Base-by-base conservation (phyloP, 1,284 basidiomycete genomes). In the Apiotrichum akiyoshidainum region DNA sequence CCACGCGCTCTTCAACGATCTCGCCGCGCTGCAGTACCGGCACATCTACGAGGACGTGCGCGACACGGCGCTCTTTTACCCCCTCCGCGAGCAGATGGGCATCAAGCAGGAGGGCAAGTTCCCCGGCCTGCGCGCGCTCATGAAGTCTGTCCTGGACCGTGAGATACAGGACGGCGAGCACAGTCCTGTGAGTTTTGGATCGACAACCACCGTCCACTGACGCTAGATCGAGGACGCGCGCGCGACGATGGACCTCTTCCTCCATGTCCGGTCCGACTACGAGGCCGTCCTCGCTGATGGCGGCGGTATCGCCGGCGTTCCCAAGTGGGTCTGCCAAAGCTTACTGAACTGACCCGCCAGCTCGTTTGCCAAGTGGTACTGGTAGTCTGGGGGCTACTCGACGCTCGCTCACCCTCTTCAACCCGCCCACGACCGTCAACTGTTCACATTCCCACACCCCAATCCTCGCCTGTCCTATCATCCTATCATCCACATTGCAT, bases 1-100 rank as follows among this genome's bases (percentile, higher is more conserved):
- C 0, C 95, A 98, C 73, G 92, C 95, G 0, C 81, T 98, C 4
- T 84, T 88, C 68, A 93, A 98, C 67, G 95, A 98, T 78, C 80
- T 97, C 17, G 87, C 88, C 73, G 90, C 77, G 16, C 68, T 83
- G 22, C 66, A 80, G 17, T 75, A 83, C 47, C 75, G 78, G 26
- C 81, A 82, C 64, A 79, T 81, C 0, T 75, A 79, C 49, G 72
- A 77, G 52, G 66, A 78, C 46, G 75, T 80, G 22, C 74, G 82
- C 26, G 82, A 83, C 65, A 83, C 82, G 19, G 72, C 80, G 4
- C 76, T 77, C 13, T 83, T 80, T 59, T 73, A 77, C 40, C 81
- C 81, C 9, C 67, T 83, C 12, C 74, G 79, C 7, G 35, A 59
- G 33, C 35, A 59, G 6, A 44, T 72, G 34, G 67, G 63, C 5